These are phyloP conservation scores for Micromonas pusilla DNA, from an alignment of 139 green algal species.

Conservation along the genomic window DNA sequence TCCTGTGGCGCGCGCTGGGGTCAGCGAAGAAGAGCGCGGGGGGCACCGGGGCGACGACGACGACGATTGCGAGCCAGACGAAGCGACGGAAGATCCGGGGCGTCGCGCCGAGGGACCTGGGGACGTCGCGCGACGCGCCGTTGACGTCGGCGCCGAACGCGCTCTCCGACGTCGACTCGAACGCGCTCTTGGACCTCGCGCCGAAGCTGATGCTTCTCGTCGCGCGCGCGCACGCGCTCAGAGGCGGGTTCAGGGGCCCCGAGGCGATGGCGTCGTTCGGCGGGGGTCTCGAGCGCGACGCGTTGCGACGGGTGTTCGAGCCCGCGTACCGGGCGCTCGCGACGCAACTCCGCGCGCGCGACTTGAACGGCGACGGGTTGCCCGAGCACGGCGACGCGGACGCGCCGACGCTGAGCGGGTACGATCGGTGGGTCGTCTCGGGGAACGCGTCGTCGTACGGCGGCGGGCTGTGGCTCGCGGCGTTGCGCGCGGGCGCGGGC, in stretches of 20 bases:
- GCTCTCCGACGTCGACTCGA: not conserved
- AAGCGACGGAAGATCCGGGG: not conserved
- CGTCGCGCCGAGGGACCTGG: not conserved
- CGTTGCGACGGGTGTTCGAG: not conserved
- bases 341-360: not conserved
- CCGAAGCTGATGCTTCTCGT: not conserved
- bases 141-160: not conserved
- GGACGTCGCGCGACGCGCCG: not conserved
- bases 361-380: not conserved
- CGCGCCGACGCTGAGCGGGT: not conserved
- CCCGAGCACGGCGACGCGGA: not conserved
- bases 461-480: conserved; percentile 14
- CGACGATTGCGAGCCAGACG: too few relatives aligned
- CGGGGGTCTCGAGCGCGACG: not conserved
- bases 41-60: too few relatives aligned
- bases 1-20: too few relatives aligned
- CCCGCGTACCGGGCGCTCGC: not conserved
- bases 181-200: not conserved
- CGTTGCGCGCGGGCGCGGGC: not conserved
- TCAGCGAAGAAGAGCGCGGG: too few relatives aligned
- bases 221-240: not conserved
- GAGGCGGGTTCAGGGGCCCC: not conserved
- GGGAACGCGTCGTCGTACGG: conserved; percentile 1
- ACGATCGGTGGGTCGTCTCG: not conserved
- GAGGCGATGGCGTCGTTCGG: too few relatives aligned